Base-by-base conservation (phyloP, 164 flowering plant species). In the Sextonia rubra region DNA sequence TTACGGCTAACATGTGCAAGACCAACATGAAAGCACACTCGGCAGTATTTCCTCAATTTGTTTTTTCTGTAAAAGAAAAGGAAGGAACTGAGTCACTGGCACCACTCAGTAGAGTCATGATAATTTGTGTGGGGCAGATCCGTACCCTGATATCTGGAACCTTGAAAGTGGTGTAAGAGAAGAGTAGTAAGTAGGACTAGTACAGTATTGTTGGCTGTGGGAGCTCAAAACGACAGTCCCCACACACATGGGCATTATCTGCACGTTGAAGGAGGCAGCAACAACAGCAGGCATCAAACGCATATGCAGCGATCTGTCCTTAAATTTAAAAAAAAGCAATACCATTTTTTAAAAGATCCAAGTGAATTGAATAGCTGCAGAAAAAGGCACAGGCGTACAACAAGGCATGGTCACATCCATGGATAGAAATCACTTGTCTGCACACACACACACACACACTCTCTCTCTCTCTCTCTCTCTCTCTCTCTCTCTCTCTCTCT, bases 351-450 rank as follows among this genome's bases (percentile, higher is more conserved):
- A 52, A 18, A 17, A 52, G n/a, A 52, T 15, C 17, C 17, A 25
- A 61, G 64, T 61, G 17, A 67, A 14, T 67, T 22, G 14, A 66
- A 23, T 20, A 47, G 27, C 18, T 14, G 68, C 49, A 66, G 69
- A 67, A 15, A 44, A 47, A 25, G 27, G 30, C 12, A 8, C 24
- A n/a, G 61, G 23, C 61, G 68, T 65, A 67, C 69, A 37, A 37
- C 69, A 67, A 49, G 1, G 69, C 69, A 47, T 37, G 55, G 69
- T 67, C 55, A 67, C 69, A 67, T 67, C 69, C 69, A 67, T 23
- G 56, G 69, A 14, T 64, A 47, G 27, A 67, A 67, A 18, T 29
- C 20, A 29, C 7, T 64, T 64, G 67, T 25, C 67, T 15, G n/a
- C 37, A 64, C n/a, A n/a, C n/a, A n/a, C n/a, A n/a, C n/a, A n/a